These are phyloP conservation scores for Phytopythium sindhum DNA, from an alignment of 352 stramenopile genomes.

Conservation along the genomic window DNA sequence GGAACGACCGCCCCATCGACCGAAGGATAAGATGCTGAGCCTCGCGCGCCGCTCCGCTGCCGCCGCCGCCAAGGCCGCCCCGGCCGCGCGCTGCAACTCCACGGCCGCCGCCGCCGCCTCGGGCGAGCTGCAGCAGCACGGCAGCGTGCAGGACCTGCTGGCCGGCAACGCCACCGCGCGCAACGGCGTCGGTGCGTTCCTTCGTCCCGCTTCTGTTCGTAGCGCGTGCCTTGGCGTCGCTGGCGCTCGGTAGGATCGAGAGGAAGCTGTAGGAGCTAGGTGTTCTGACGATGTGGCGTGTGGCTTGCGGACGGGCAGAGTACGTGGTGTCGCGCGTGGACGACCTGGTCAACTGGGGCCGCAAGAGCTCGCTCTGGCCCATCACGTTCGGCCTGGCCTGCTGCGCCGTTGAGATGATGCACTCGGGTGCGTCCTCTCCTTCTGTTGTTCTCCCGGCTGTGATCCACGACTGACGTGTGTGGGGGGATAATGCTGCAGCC, in stretches of 20 bases:
- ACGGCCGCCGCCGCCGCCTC: constrained; percentile 19
- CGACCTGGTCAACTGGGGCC: constrained; percentile 99
- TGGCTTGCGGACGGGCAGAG: constrained; percentile 51
- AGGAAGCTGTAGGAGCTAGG: not conserved
- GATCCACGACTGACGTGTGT: not conserved
- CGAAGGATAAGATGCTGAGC: constrained; percentile 26
- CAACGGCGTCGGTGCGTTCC: constrained; percentile 70
- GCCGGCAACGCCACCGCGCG: constrained; percentile 60
- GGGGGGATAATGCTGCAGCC: constrained; percentile 11
- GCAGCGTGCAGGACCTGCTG: constrained; percentile 72
- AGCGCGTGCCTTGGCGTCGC: not conserved
- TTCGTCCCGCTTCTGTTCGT: not conserved
- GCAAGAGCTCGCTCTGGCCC: constrained; percentile 96
- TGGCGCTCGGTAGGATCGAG: not conserved
- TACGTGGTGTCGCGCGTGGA: constrained; percentile 98
- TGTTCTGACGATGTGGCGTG: not conserved
- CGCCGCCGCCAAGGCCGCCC: constrained; percentile 13
- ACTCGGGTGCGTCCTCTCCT: constrained; percentile 46
- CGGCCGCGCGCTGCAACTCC: constrained; percentile 23
- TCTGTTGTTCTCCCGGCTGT: not conserved
- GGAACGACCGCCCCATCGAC: not conserved
- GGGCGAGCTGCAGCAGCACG: constrained; percentile 42
- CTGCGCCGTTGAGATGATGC: constrained; percentile 99
- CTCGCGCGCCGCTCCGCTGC: constrained; percentile 34
- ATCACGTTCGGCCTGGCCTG: constrained; percentile 99